Conservation (phyloP, 2,329 filamentous ascomycete species). For the Phialemonium atrogriseum region DNA sequence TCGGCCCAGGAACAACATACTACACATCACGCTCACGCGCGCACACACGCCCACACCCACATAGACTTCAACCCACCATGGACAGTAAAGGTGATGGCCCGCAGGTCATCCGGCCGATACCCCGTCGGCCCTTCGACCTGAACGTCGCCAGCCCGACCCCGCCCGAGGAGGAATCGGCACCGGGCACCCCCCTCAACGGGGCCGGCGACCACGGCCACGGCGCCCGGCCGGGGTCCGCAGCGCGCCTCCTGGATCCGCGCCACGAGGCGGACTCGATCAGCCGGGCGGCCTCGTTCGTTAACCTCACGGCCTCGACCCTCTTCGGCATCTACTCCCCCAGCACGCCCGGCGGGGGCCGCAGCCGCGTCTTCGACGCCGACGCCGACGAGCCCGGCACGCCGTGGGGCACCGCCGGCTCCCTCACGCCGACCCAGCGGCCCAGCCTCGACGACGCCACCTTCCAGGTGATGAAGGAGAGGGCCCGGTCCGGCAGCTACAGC, state of each 20-base stretch:
- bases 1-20: no score
- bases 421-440: slow-evolving; percentile 41
- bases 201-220: slow-evolving; percentile 36
- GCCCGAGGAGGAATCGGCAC: slow-evolving; percentile 25
- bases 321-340: slow-evolving; percentile 81
- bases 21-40: no score
- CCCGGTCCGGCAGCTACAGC: slow-evolving; percentile 27
- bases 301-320: slow-evolving; percentile 82
- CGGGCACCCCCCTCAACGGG: slow-evolving; percentile 27
- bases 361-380: slow-evolving; percentile 25
- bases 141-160: slow-evolving; percentile 39
- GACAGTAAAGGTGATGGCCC: slow-evolving; percentile 39
- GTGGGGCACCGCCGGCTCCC: slow-evolving; percentile 71
- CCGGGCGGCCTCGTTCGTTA: slow-evolving; percentile 70
- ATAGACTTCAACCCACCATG: no score
- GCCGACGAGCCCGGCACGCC: slow-evolving; percentile 57
- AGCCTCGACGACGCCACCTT: slow-evolving; percentile 36
- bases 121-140: slow-evolving; percentile 62
- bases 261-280: slow-evolving; percentile 33
- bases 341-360: slow-evolving; percentile 40
- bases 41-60: no score
- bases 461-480: slow-evolving; percentile 31
- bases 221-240: slow-evolving; percentile 16
- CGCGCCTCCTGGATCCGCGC: slow-evolving; percentile 15
- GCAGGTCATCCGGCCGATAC: slow-evolving; percentile 58